Base-by-base conservation (phyloP, 2,329 filamentous ascomycete genomes). In the Periconia sp. region DNA sequence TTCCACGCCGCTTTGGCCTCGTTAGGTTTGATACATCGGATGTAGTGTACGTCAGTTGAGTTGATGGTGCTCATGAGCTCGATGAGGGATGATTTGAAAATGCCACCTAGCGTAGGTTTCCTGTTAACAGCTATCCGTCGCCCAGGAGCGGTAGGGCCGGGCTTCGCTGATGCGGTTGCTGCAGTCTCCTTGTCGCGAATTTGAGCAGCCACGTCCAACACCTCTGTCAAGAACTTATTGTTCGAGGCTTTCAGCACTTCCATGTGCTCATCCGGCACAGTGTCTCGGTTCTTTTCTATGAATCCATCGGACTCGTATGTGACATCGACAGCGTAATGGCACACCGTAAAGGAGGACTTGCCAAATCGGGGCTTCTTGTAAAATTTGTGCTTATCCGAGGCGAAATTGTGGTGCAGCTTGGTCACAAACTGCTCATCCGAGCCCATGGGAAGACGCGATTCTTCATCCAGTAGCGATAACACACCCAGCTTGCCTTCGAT, bases 251-350 rank as follows among this genome's bases (percentile, higher is more conserved):
- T 87, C 53, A 99, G 80, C 25, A 99, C 87, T 46, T 94, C 91
- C 85, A 99, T 89, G 68, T 97, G 94, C 75, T 99, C 94, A 66
- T 99, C 94, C 5, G 94, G 94, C 33, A 99, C 94, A 15, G 95
- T 99, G 71, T 99, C 94, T 70, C 94, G 85, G 73, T 99, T 99
- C 82, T 99, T 99, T 72, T 99, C 95, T 63, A 99, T 96, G 74
- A 99, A 99, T 33, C 94, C 94, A 60, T 99, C 94, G 2, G 92
- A 97, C 72, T 99, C 94, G 69, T 99, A 99, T 13, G 92, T 97
- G 59, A 99, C 94, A 63, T 99, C 94, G 43, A 99, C 81, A 38
- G 94, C 94, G 73, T 99, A 99, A 74, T 99, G 95, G 72, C 92
- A 97, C 51, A 99, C 92, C 6, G 94, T 97, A 75, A 99, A 99